Evolutionary conservation across 2,329 filamentous ascomycete species (phyloP).

Genomic region (Hirsutella thompsonii): DNA sequence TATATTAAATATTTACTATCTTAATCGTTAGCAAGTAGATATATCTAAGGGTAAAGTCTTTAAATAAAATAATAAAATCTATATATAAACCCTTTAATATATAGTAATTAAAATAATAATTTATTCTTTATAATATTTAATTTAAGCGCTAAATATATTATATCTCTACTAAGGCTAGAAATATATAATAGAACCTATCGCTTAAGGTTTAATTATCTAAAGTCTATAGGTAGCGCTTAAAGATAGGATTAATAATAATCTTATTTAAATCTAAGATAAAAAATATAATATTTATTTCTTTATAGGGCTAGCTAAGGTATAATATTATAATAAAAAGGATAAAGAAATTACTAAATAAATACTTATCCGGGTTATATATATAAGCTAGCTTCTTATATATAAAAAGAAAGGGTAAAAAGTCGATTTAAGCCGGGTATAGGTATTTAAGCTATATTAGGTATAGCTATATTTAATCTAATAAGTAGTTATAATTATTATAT

Average conservation of each 20-base stretch:
- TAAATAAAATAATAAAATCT: constrained; percentile 5
- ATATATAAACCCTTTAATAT: background rate
- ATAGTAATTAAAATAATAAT: background rate
- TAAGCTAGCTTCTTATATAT: background rate
- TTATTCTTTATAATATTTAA: background rate
- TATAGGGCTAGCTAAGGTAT: no score
- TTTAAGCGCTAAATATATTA: background rate
- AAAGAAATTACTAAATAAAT: no score
- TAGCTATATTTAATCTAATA: background rate
- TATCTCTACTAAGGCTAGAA: background rate
- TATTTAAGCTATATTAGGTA: background rate
- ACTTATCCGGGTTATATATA: constrained; percentile 26
- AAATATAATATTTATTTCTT: constrained; percentile 27
- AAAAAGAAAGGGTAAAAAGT: background rate
- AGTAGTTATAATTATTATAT: background rate
- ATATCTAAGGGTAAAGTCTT: no score
- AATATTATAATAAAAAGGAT: no score
- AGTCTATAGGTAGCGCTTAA: background rate
- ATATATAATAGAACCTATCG: no score
- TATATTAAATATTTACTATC: background rate
- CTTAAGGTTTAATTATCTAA: constrained; percentile 24
- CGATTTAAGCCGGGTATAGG: background rate
- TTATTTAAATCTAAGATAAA: background rate
- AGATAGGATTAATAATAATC: background rate
- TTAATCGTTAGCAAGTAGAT: background rate